Conservation (phyloP, 2,329 filamentous ascomycete species). For the Fusarium succisae region DNA sequence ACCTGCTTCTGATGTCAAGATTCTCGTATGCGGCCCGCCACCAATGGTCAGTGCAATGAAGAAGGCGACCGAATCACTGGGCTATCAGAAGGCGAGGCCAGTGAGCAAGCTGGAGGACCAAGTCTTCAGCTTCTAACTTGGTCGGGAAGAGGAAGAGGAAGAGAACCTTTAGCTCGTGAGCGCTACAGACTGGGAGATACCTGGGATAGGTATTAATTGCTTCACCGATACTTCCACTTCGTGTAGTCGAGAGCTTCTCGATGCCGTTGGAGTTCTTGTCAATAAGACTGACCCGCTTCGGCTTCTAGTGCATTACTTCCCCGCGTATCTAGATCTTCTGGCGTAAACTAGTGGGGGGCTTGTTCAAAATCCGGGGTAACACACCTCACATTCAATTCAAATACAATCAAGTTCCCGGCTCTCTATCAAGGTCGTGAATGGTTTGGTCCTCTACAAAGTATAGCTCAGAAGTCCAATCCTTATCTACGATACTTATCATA, state of each 20-base stretch:
- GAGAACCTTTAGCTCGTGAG: too few species aligned
- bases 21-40: neutral
- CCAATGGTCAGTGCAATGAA: neutral
- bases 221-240: neutral
- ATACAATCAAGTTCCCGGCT: neutral
- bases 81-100: neutral
- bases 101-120: neutral
- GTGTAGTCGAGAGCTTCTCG: neutral
- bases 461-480: neutral
- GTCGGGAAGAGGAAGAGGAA: too few species aligned
- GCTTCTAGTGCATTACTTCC: conserved; percentile 21
- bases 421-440: neutral
- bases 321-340: conserved; percentile 16
- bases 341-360: conserved; percentile 24
- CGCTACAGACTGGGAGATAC: neutral
- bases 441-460: fast-evolving
- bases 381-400: neutral
- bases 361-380: conserved; percentile 13
- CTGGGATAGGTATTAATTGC: neutral
- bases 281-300: conserved; percentile 12
- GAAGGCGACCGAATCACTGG: neutral
- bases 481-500: neutral
- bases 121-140: neutral
- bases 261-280: neutral
- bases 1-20: neutral